phyloP scores from a whole-genome alignment of 352 stramenopile species.

The Pythium coloratum region DNA sequence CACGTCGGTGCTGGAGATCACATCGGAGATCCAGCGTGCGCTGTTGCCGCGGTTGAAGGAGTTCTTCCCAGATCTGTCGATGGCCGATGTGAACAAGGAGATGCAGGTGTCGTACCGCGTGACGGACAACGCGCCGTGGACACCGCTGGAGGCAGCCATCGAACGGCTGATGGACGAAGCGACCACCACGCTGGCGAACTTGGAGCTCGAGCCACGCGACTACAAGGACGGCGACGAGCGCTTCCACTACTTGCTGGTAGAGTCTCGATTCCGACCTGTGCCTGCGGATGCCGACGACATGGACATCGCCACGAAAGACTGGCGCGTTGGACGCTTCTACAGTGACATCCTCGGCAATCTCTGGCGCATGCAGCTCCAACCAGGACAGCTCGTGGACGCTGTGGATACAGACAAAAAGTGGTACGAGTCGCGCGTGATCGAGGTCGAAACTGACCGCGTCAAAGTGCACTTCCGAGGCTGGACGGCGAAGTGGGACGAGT shows the following conservation, averaged over 20 bases:
- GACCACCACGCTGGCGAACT: slow-evolving; percentile 35
- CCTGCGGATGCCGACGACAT: slow-evolving; percentile 8
- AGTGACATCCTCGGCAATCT: slow-evolving; percentile 57
- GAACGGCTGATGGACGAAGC: slow-evolving; percentile 10
- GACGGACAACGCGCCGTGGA: slow-evolving; percentile 43
- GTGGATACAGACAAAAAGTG: slow-evolving; percentile 79
- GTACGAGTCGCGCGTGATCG: slow-evolving; percentile 66
- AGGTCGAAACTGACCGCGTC: slow-evolving; percentile 34
- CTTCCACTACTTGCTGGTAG: slow-evolving; percentile 65
- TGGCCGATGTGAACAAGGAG: slow-evolving; percentile 26
- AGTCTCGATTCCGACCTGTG: slow-evolving; percentile 36
- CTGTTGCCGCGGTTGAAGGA: slow-evolving; percentile 33
- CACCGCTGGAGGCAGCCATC: slow-evolving; percentile 35
- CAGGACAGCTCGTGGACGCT: slow-evolving; percentile 66
- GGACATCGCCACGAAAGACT: slow-evolving; percentile 28
- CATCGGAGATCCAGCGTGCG: slow-evolving; percentile 43
- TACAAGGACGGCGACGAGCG: slow-evolving; percentile 56
- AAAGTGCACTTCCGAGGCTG: slow-evolving; percentile 97
- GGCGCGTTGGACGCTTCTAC: slow-evolving; percentile 57
- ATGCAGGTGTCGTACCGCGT: slow-evolving; percentile 58
- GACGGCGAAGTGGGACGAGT: slow-evolving; percentile 97
- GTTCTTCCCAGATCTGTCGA: slow-evolving; percentile 43
- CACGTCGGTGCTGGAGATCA: slow-evolving; percentile 41
- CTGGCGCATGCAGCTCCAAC: slow-evolving; percentile 61
- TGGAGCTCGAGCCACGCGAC: slow-evolving; percentile 60